A percentile compares a stretch with the other conserved stretches of the same genome.
Evolutionary conservation across 2,329 filamentous ascomycete genomes (phyloP).

Genomic region (Aspergillus aculeatinus): DNA sequence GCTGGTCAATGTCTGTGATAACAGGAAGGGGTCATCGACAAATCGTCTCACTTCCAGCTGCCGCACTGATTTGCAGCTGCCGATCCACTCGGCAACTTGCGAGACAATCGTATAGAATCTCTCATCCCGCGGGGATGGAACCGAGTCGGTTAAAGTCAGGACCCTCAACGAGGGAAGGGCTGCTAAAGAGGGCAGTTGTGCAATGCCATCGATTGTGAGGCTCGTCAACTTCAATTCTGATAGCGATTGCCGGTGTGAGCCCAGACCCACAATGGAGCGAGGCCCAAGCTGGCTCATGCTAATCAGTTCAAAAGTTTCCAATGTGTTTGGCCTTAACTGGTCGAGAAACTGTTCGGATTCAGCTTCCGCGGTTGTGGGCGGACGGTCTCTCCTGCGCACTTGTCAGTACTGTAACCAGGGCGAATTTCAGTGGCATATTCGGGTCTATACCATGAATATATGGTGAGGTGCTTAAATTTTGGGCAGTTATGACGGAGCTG

Average conservation of each 20-base stretch:
- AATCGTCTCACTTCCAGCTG: conserved; percentile 54
- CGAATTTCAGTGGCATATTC: neutral
- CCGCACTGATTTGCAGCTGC: conserved; percentile 52
- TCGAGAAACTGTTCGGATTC: conserved; percentile 60
- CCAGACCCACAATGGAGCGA: conserved; percentile 55
- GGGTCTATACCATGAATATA: conserved; percentile 51
- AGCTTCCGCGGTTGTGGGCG: conserved; percentile 52
- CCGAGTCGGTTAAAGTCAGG: conserved; percentile 50
- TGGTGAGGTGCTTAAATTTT: conserved; percentile 59
- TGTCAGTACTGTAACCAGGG: conserved; percentile 5
- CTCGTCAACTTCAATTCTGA: conserved; percentile 52
- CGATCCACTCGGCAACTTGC: conserved; percentile 56
- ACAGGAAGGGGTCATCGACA: conserved; percentile 47
- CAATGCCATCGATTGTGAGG: conserved; percentile 50
- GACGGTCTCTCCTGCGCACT: conserved; percentile 34
- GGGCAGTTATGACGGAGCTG: conserved; percentile 61
- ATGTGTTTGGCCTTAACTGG: conserved; percentile 55
- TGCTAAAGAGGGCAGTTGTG: conserved; percentile 26
- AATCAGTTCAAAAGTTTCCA: conserved; percentile 60
- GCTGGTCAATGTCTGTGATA: conserved; percentile 29
- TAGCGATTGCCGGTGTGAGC: conserved; percentile 56
- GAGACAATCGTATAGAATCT: conserved; percentile 52
- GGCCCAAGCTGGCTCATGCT: conserved; percentile 56
- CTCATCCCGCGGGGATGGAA: conserved; percentile 49
- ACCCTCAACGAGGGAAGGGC: conserved; percentile 43